Conservation (phyloP, 805 yeast species). For the Komagataella pastoris region DNA sequence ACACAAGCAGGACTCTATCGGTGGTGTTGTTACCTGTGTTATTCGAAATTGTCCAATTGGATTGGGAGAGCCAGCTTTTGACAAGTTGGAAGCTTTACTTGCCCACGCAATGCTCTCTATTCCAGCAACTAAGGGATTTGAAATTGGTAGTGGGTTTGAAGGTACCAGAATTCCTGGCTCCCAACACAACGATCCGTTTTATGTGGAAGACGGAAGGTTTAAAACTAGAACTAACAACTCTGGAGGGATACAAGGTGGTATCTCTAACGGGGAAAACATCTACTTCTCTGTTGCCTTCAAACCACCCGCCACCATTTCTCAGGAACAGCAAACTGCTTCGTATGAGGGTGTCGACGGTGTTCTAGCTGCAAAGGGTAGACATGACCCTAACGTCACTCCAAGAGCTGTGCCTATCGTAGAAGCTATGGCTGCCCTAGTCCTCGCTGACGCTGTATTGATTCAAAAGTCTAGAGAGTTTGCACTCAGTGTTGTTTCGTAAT, state of each 20-base stretch:
- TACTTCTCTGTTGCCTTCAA: constrained; percentile 94
- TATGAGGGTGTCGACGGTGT: constrained; percentile 84
- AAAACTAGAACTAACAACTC: constrained; percentile 86
- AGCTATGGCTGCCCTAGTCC: constrained; percentile 92
- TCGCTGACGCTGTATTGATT: constrained; percentile 74
- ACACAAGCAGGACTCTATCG: constrained; percentile 84
- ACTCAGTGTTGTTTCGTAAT: constrained; percentile 16
- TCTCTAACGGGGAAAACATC: constrained; percentile 89
- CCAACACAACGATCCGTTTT: constrained; percentile 83
- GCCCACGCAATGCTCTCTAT: constrained; percentile 98
- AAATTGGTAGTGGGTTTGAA: constrained; percentile 90
- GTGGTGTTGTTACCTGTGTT: constrained; percentile 97
- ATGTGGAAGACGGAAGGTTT: constrained; percentile 46
- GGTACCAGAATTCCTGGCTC: constrained; percentile 91
- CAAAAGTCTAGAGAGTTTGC: constrained; percentile 75
- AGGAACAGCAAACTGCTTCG: constrained; percentile 79
- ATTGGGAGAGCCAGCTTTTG: constrained; percentile 97
- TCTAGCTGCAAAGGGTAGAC: constrained; percentile 94
- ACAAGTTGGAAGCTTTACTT: constrained; percentile 85
- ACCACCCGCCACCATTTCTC: constrained; percentile 94
- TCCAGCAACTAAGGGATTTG: constrained; percentile 97
- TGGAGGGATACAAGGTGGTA: constrained; percentile 98
- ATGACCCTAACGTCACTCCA: constrained; percentile 97
- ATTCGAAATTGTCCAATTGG: constrained; percentile 89
- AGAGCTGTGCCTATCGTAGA: constrained; percentile 98